phyloP scores from a whole-genome alignment of 805 yeast genomes.

The Metschnikowia shivogae region DNA sequence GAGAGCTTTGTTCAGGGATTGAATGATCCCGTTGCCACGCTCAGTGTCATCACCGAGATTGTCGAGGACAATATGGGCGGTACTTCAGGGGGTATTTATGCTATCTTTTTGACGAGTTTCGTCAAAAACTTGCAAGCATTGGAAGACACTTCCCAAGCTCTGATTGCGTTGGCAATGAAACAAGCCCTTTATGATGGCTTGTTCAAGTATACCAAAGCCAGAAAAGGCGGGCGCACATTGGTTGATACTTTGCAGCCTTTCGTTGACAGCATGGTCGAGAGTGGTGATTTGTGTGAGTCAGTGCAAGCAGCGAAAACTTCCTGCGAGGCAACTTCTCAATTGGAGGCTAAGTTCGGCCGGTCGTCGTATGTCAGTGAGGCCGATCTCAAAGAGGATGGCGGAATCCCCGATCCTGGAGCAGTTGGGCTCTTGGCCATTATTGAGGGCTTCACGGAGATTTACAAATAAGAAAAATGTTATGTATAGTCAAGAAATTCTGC shows the following conservation, averaged over 20 bases:
- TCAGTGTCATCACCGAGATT: conserved; percentile 71
- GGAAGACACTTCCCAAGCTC: conserved; percentile 30
- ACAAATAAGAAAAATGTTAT: neutral
- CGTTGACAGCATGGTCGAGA: conserved; percentile 52
- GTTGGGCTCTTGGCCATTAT: conserved; percentile 69
- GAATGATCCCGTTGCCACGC: conserved; percentile 51
- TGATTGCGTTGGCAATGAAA: conserved; percentile 47
- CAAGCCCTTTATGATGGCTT: conserved; percentile 64
- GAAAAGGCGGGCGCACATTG: conserved; percentile 84
- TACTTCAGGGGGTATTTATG: conserved; percentile 90
- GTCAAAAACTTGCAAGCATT: conserved; percentile 43
- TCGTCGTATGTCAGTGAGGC: conserved; percentile 80
- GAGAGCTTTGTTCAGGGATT: conserved; percentile 26
- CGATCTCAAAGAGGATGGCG: conserved; percentile 55
- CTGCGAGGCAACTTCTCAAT: conserved; percentile 67
- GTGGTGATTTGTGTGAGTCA: conserved; percentile 56
- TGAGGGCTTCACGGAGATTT: conserved; percentile 35
- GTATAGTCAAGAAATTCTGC: neutral
- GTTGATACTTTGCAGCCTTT: conserved; percentile 89
- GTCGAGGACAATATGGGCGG: conserved; percentile 97
- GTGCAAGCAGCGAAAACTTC: conserved; percentile 68
- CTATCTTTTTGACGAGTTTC: conserved; percentile 77
- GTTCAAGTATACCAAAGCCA: conserved; percentile 82
- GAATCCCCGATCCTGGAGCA: conserved; percentile 96
- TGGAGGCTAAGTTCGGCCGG: conserved; percentile 87